These are phyloP conservation scores for Phytophthora citricola DNA, from an alignment of 352 stramenopile species.

Conservation along the genomic window DNA sequence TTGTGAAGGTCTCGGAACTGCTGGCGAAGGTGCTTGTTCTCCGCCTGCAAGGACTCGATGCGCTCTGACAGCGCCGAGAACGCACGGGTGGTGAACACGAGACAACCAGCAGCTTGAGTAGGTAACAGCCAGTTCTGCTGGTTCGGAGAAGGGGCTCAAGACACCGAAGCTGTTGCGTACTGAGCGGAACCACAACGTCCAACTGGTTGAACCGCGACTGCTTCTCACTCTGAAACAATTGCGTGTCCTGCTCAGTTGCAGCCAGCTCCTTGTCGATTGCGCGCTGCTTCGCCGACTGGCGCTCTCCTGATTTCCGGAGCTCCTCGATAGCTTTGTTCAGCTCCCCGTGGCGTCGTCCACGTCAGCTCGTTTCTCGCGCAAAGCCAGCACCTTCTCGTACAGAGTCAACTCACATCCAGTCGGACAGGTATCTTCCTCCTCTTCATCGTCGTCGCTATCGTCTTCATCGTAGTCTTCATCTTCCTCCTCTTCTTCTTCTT, in stretches of 20 bases:
- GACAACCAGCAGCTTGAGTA: conserved; percentile 53
- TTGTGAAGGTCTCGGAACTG: conserved; percentile 91
- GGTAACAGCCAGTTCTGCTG: conserved; percentile 55
- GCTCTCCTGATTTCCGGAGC: conserved; percentile 86
- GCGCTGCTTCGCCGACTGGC: conserved; percentile 82
- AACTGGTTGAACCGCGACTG: conserved; percentile 92
- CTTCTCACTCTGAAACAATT: conserved; percentile 94
- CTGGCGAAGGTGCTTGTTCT: conserved; percentile 88
- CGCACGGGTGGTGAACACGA: conserved; percentile 74
- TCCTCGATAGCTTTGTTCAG: conserved; percentile 90
- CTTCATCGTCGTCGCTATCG: conserved; percentile 91
- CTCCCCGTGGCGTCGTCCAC: conserved; percentile 91
- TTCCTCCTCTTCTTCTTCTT: conserved; percentile 79
- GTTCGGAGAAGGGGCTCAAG: conserved; percentile 42
- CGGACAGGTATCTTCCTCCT: conserved; percentile 93
- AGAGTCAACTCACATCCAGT: conserved; percentile 88
- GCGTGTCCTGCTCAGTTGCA: conserved; percentile 88
- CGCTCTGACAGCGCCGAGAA: conserved; percentile 72
- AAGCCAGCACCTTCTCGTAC: conserved; percentile 93
- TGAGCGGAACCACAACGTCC: conserved; percentile 83
- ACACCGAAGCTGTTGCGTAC: conserved; percentile 75
- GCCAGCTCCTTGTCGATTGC: conserved; percentile 94
- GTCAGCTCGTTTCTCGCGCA: conserved; percentile 92
- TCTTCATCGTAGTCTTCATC: conserved; percentile 86
- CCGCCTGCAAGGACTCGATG: conserved; percentile 81